A percentile compares a stretch with the other conserved stretches of the same genome.
phyloP scores from a whole-genome alignment of 768 basidiomycete species.

The Hypholoma sublateritium region DNA sequence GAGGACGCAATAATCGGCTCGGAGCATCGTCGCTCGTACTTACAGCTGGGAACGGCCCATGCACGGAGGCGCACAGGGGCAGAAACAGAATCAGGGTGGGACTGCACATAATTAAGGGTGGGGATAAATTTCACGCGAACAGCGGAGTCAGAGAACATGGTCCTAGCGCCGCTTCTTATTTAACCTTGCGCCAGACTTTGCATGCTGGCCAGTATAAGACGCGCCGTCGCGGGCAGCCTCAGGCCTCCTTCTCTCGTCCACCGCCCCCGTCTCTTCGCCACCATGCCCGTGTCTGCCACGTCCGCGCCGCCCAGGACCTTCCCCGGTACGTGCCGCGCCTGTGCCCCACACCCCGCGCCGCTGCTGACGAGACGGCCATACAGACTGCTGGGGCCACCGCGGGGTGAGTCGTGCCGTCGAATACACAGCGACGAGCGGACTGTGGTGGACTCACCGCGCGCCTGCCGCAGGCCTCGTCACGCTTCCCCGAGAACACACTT shows the following conservation, averaged over 20 bases:
- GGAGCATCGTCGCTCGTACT: neutral
- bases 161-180: constrained; percentile 7
- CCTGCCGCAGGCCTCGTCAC: constrained; percentile 83
- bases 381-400: constrained; percentile 71
- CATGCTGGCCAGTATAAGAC: constrained; percentile 16
- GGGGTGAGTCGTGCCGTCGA: constrained; percentile 34
- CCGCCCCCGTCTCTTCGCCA: neutral
- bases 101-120: neutral
- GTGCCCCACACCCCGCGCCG: neutral
- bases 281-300: neutral
- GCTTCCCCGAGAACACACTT: constrained; percentile 91
- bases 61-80: too few species aligned
- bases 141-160: constrained; percentile 4
- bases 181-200: neutral
- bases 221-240: constrained; percentile 7
- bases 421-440: neutral
- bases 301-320: constrained; percentile 16
- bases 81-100: too few species aligned
- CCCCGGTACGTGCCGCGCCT: constrained; percentile 27
- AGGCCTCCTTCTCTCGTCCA: constrained; percentile 4
- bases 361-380: constrained; percentile 1
- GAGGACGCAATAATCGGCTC: neutral
- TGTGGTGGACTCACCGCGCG: neutral
- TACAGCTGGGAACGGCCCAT: too few species aligned
- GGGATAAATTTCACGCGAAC: constrained; percentile 1